Evolutionary conservation across 805 yeast species (phyloP), one percentile per base, ranked within the genome.

Genomic region (Schizosaccharomyces cryophilus): DNA sequence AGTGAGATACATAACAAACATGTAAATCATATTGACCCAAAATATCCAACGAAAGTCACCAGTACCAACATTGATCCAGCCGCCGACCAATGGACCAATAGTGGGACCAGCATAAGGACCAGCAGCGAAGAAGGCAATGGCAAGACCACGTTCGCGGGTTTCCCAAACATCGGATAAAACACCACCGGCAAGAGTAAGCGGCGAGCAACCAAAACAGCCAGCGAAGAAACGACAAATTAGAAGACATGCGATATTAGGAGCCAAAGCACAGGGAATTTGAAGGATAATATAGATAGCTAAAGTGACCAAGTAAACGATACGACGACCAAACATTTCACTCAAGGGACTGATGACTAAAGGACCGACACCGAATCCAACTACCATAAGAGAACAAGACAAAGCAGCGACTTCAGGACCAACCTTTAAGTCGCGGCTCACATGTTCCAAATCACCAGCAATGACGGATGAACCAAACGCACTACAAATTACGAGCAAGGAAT

Each of bases 71-170:
- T 82, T 77, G 67, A 88, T 82, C 74, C 87, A 88, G 48, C 96
- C 95, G 67, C 87, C 85, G 45, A 86, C 87, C 61, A 88, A 72
- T 2, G 95, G 95, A 42, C 95, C 96, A 59, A 87, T 72, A 47
- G 86, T 94, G 1, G 96, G 96, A 60, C 95, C 96, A 64, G 89
- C 83, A 71, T 87, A 88, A 1, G 96, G 96, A 63, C 93, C 87
- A 67, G 87, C 87, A 13, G 95, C 89, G 68, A 88, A 88, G 67
- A 84, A 84, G 0, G 95, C 94, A 72, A 88, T 87, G 51, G 95
- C 95, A 67, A 82, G 78, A 66, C 95, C 95, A 73, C 95, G 78
- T 0, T 88, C 80, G 64, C 80, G 84, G 61, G 79, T 77, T n/a
- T 82, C 79, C 76, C 88, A 90, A 76, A 88, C 78, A 71, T 88